Evolutionary conservation across 2,329 filamentous ascomycete species (phyloP).

Genomic region (Bretziella fagacearum): DNA sequence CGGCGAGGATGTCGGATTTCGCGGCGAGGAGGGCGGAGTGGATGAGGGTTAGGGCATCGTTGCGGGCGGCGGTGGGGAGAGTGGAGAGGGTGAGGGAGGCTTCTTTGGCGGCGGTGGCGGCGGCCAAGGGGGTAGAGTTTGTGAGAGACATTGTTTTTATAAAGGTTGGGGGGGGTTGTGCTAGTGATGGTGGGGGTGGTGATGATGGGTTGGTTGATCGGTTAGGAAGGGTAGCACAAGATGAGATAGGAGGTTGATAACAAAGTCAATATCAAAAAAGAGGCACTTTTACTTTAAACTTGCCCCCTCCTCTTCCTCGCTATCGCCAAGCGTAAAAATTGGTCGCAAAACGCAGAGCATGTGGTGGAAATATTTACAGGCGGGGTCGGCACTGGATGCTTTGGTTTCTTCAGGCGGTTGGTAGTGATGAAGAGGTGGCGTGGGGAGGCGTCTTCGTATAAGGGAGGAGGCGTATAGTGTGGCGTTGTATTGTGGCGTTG

Average conservation of each 20-base stretch:
- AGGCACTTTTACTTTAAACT: too few relatives aligned
- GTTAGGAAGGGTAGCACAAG: not conserved
- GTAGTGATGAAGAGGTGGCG: too few relatives aligned
- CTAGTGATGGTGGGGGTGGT: not conserved
- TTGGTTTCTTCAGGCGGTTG: too few relatives aligned
- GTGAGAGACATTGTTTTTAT: slow-evolving; percentile 61
- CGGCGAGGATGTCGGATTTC: slow-evolving; percentile 62
- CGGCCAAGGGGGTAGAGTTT: slow-evolving; percentile 61
- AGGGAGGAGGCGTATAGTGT: too few relatives aligned
- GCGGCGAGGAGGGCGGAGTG: slow-evolving; percentile 56
- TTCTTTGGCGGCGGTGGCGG: slow-evolving; percentile 59
- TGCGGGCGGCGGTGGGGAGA: slow-evolving; percentile 57
- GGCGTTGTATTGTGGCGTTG: too few relatives aligned
- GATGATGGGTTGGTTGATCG: not conserved
- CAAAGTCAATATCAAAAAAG: too few relatives aligned
- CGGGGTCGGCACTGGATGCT: too few relatives aligned
- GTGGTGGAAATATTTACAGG: too few relatives aligned
- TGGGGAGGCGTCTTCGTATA: too few relatives aligned
- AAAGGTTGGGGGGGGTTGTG: not conserved
- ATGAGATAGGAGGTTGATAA: not conserved
- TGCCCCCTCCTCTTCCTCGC: too few relatives aligned
- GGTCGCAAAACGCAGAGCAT: too few relatives aligned
- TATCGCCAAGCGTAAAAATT: too few relatives aligned
- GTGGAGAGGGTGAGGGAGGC: slow-evolving; percentile 74
- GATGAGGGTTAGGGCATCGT: slow-evolving; percentile 69